Conservation (phyloP, 768 basidiomycete species). For the Zangia roseola region DNA sequence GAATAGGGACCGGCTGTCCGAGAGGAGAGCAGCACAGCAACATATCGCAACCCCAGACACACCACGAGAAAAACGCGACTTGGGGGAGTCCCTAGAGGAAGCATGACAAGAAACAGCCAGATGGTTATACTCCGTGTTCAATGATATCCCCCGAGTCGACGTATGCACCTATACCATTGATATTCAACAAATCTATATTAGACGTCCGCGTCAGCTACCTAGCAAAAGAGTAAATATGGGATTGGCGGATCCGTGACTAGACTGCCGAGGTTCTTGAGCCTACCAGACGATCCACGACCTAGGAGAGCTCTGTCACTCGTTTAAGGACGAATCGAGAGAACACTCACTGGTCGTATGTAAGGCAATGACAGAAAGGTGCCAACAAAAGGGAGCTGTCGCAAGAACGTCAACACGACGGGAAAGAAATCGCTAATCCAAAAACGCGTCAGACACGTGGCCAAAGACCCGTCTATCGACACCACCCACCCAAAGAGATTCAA, state of each 20-base stretch:
- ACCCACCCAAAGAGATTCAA: constrained; percentile 92
- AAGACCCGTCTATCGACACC: background rate
- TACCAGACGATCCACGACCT: constrained; percentile 79
- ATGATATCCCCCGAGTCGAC: background rate
- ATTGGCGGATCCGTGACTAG: constrained; percentile 31
- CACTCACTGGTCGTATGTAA: constrained; percentile 76
- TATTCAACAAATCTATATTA: constrained; percentile 14
- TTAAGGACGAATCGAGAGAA: background rate
- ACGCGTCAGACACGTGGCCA: constrained; percentile 2
- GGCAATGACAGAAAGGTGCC: constrained; percentile 86
- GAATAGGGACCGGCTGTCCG: constrained; percentile 43
- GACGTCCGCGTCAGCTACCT: constrained; percentile 9
- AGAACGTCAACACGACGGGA: constrained; percentile 96
- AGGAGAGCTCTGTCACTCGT: constrained; percentile 8
- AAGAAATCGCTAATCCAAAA: constrained; percentile 84
- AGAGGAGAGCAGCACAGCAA: constrained; percentile 12
- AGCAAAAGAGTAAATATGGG: background rate
- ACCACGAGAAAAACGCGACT: constrained; percentile 13
- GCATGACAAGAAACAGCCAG: constrained; percentile 4
- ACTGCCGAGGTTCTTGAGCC: constrained; percentile 78
- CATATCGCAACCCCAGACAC: background rate
- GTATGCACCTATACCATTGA: constrained; percentile 10
- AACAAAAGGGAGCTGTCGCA: constrained; percentile 90
- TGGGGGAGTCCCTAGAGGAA: constrained; percentile 12
- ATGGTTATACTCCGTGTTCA: background rate